phyloP scores from a whole-genome alignment of 106 monocot species.

The Ottelia alismoides region DNA sequence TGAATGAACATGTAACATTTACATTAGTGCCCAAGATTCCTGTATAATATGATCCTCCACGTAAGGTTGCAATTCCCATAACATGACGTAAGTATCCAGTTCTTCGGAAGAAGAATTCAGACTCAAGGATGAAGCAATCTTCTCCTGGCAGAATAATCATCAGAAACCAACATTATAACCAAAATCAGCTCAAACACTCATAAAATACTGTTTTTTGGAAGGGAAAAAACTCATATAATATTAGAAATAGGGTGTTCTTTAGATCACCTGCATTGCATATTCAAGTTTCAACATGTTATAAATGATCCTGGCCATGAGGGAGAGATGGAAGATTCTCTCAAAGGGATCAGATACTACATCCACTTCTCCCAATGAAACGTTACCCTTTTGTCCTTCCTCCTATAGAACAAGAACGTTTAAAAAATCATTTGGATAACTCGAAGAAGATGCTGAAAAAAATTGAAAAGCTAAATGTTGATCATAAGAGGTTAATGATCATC shows the following conservation, averaged over 20 bases:
- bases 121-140: conserved; percentile 22
- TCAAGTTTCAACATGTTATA: conserved; percentile 45
- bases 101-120: conserved; percentile 21
- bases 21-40: conserved; percentile 15
- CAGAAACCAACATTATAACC: not conserved
- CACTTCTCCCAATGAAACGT: no score
- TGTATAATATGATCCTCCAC: conserved; percentile 8
- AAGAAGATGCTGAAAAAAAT: no score
- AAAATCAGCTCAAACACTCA: not conserved
- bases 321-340: conserved; percentile 21
- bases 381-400: no score
- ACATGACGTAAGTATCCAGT: conserved; percentile 13
- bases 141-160: no score
- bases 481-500: no score
- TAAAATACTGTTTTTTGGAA: not conserved
- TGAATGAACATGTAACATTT: no score
- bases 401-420: no score
- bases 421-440: no score
- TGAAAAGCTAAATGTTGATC: no score
- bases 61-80: conserved; percentile 19
- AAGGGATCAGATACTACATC: no score
- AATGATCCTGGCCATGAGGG: conserved; percentile 24
- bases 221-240: not conserved
- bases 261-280: conserved; percentile 54
- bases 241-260: not conserved